Base-by-base conservation (phyloP, 2,329 filamentous ascomycete species). In the Fusarium hostae region DNA sequence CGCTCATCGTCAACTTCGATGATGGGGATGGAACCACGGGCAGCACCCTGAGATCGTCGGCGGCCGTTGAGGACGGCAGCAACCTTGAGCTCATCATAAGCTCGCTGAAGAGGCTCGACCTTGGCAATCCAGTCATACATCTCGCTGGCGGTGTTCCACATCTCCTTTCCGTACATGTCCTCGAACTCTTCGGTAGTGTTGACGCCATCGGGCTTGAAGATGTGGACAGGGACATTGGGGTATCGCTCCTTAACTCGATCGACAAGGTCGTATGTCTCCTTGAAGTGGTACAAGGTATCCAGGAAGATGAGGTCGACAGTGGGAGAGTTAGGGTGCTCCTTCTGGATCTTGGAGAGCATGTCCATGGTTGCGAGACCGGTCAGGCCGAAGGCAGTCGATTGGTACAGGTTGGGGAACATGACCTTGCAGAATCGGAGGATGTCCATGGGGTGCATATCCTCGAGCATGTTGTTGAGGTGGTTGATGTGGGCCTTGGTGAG, bases 71-170 rank as follows among this genome's bases (percentile, higher is more conserved):
- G 87, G 57, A 98, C 93, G 58, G 96, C 96, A 63, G 92, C 92
- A 62, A 98, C 95, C 77, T 92, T 89, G 65, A 98, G 89, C 71
- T 97, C 92, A 22, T 91, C 86, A 83, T 98, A 98, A 10, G 96
- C 94, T 68, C 96, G 91, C 83, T 97, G 91, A 60, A 95, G 94
- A 20, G 96, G 96, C 86, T 99, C 96, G 52, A 99, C 96, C 86
- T 99, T 99, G 84, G 95, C 96, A 70, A 96, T 87, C 87, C 94
- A 98, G 87, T 99, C 96, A 83, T 99, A 99, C 78, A 95, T 88
- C 78, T 98, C 93, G 54, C 94, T 88, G 72, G 96, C 92, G 35
- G 86, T 89, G 80, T 97, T 92, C 91, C 95, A 99, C 51, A 98
- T 85, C 73, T 90, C 89, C 79, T 91, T 86, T 78, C 96, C 96